These are phyloP conservation scores for Aphanocladium album DNA, from an alignment of 2,329 filamentous ascomycete genomes.

Conservation along the genomic window DNA sequence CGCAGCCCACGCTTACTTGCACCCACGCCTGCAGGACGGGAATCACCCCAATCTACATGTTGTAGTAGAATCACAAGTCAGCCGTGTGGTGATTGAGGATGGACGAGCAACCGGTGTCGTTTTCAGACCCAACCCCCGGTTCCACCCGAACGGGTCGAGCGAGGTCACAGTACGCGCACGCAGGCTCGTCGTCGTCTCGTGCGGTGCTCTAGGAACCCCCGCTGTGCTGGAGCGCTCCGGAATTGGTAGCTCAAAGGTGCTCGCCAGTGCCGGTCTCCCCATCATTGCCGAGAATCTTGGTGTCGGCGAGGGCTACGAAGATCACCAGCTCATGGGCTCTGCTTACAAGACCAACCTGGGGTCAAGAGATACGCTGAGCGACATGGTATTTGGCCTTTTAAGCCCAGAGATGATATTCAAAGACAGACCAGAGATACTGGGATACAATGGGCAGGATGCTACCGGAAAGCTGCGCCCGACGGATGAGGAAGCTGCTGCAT, in stretches of 20 bases:
- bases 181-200: slow-evolving; percentile 30
- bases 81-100: too few relatives aligned
- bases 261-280: slow-evolving; percentile 42
- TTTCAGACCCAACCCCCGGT: too few relatives aligned
- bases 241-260: slow-evolving; percentile 46
- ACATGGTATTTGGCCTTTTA: slow-evolving; percentile 42
- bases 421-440: slow-evolving; percentile 44
- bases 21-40: too few relatives aligned
- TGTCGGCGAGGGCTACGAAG: slow-evolving; percentile 51
- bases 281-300: slow-evolving; percentile 43
- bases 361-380: slow-evolving; percentile 40
- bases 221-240: slow-evolving; percentile 58
- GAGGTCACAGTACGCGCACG: slow-evolving; percentile 16
- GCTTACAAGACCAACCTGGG: slow-evolving; percentile 37
- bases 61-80: too few relatives aligned
- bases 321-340: slow-evolving; percentile 50
- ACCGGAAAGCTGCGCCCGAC: slow-evolving; percentile 51
- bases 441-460: slow-evolving; percentile 56
- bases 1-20: too few relatives aligned
- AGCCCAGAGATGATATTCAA: slow-evolving; percentile 40
- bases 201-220: slow-evolving; percentile 49
- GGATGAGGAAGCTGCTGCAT: slow-evolving; percentile 43
- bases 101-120: too few relatives aligned
- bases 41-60: too few relatives aligned
- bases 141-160: too few relatives aligned